These are phyloP conservation scores for Pseudogymnoascus sp. DNA, from an alignment of 2,329 filamentous ascomycete genomes.

Conservation along the genomic window DNA sequence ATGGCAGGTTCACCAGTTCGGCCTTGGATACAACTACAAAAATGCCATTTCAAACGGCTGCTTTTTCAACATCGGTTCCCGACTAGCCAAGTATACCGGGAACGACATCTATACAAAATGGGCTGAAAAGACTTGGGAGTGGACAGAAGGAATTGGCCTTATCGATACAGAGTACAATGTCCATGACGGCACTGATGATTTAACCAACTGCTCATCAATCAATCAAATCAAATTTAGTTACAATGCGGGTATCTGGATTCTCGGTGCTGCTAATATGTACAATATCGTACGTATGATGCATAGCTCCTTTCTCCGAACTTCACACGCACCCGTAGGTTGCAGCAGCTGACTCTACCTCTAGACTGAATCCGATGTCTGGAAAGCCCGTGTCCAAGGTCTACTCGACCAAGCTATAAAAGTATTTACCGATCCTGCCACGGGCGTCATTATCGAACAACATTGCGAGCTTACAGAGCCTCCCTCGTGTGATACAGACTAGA, in stretches of 20 bases:
- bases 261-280: conserved; percentile 39
- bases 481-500: conserved; percentile 53
- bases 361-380: conserved; percentile 33
- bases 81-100: conserved; percentile 67
- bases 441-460: conserved; percentile 50
- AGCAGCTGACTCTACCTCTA: conserved; percentile 21
- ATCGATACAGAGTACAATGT: conserved; percentile 49
- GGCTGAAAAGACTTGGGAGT: conserved; percentile 63
- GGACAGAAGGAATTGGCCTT: conserved; percentile 47
- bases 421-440: conserved; percentile 36
- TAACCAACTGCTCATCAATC: conserved; percentile 40
- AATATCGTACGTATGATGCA: conserved; percentile 36
- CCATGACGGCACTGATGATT: conserved; percentile 45
- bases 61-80: conserved; percentile 61
- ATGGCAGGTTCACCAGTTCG: conserved; percentile 79
- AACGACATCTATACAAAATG: conserved; percentile 71
- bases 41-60: conserved; percentile 61
- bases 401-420: conserved; percentile 28
- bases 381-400: conserved; percentile 29
- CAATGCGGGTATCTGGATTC: conserved; percentile 58
- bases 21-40: conserved; percentile 54
- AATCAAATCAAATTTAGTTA: conserved; percentile 59
- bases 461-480: conserved; percentile 43
- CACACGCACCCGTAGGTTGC: conserved; percentile 22
- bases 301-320: conserved; percentile 54